Percentiles rank a stretch among this genome's conserved stretches.
Conservation (phyloP, 2,329 filamentous ascomycete species). For the Trichothecium roseum region DNA sequence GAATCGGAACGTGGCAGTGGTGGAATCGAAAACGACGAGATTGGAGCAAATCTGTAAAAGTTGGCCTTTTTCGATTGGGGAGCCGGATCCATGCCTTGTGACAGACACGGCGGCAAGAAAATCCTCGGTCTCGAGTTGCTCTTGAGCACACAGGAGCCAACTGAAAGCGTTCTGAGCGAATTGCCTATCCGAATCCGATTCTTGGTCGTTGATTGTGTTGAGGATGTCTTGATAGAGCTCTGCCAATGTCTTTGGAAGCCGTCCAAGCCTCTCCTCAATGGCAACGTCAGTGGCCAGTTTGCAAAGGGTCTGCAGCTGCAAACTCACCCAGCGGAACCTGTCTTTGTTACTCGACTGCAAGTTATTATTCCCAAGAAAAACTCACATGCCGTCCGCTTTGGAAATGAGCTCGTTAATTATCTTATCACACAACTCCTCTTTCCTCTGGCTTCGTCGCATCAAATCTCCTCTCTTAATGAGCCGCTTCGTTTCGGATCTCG, state of each 20-base stretch:
- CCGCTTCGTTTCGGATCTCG: too few relatives aligned
- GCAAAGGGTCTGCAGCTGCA: slow-evolving; percentile 5
- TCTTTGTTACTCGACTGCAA: not conserved
- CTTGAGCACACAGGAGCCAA: slow-evolving; percentile 5
- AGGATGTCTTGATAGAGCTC: slow-evolving; percentile 3
- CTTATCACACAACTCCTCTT: not conserved
- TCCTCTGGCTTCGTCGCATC: not conserved
- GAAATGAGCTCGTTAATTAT: slow-evolving; percentile 1
- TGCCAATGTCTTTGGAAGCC: slow-evolving; percentile 1
- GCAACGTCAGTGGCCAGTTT: slow-evolving; percentile 1
- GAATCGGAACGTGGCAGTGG: slow-evolving; percentile 5
- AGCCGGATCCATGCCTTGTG: not conserved
- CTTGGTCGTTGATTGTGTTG: not conserved
- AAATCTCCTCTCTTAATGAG: slow-evolving; percentile 1
- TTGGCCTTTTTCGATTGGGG: not conserved
- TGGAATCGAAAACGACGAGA: slow-evolving; percentile 1
- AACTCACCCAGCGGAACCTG: slow-evolving; percentile 6
- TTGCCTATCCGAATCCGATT: slow-evolving; percentile 2
- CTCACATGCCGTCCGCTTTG: slow-evolving; percentile 3
- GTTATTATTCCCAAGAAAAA: not conserved
- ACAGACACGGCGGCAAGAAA: not conserved
- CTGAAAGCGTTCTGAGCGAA: not conserved
- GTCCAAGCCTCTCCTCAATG: slow-evolving; percentile 2
- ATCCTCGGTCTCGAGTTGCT: slow-evolving; percentile 1
- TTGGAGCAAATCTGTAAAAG: slow-evolving; percentile 3